Conservation (phyloP, 768 basidiomycete species). For the Russula earlei region DNA sequence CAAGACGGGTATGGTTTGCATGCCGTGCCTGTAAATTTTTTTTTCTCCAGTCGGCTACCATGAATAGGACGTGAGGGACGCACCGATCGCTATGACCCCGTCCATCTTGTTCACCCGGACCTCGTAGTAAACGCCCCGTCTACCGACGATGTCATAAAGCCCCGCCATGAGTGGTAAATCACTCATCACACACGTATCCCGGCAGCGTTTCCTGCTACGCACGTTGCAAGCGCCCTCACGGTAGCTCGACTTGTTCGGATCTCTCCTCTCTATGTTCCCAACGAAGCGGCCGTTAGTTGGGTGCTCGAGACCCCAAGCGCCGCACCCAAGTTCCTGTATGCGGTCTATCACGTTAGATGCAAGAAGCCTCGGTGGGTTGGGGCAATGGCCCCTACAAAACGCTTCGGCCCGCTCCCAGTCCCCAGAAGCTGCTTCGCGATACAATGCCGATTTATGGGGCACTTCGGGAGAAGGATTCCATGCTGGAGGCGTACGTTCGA, state of each 20-base stretch:
- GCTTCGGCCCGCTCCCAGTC: slow-evolving; percentile 43
- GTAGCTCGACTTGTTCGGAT: slow-evolving; percentile 26
- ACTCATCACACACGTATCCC: slow-evolving; percentile 47
- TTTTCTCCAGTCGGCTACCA: background rate
- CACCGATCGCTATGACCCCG: slow-evolving; percentile 53
- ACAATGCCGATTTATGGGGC: slow-evolving; percentile 39
- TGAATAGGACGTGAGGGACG: slow-evolving; percentile 8
- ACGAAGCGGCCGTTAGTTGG: slow-evolving; percentile 35
- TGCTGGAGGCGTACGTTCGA: slow-evolving; percentile 23
- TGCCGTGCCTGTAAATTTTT: slow-evolving; percentile 35
- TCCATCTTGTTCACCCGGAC: slow-evolving; percentile 47
- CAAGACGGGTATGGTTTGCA: slow-evolving; percentile 57
- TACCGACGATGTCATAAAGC: slow-evolving; percentile 45
- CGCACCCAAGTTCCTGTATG: slow-evolving; percentile 38
- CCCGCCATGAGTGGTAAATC: slow-evolving; percentile 52
- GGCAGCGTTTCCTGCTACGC: slow-evolving; percentile 33
- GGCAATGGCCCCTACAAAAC: slow-evolving; percentile 38
- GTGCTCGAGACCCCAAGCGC: slow-evolving; percentile 44
- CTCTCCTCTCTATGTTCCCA: slow-evolving; percentile 31
- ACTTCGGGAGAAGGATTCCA: slow-evolving; percentile 54
- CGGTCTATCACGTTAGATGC: slow-evolving; percentile 44
- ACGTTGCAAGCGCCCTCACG: slow-evolving; percentile 33
- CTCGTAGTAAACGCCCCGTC: slow-evolving; percentile 57
- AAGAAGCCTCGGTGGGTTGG: slow-evolving; percentile 36
- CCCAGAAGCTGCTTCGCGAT: slow-evolving; percentile 46